phyloP scores from a whole-genome alignment of 306 rosid genomes.

The Glycine soja region DNA sequence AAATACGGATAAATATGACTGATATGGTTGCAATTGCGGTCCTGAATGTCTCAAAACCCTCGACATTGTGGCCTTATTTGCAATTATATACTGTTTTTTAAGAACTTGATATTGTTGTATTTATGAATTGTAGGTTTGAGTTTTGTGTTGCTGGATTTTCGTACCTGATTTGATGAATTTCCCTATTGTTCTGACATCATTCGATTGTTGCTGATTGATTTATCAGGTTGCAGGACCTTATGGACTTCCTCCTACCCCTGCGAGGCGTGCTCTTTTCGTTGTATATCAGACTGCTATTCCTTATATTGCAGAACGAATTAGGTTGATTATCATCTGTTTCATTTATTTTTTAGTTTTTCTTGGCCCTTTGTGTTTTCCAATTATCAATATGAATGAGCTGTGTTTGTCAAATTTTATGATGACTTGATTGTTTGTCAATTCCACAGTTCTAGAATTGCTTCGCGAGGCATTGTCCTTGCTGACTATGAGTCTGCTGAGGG shows the following conservation, averaged over 20 bases:
- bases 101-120: background rate
- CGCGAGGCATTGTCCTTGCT: conserved; percentile 76
- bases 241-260: conserved; percentile 95
- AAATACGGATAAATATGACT: background rate
- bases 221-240: conserved; percentile 83
- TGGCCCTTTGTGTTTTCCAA: background rate
- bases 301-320: conserved; percentile 88
- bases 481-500: conserved; percentile 75
- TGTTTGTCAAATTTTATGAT: conserved; percentile 32
- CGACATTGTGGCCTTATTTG: background rate
- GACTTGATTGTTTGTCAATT: conserved; percentile 40
- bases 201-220: conserved; percentile 37
- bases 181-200: background rate
- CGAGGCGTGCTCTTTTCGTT: conserved; percentile 88
- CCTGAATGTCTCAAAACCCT: background rate
- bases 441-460: conserved; percentile 83
- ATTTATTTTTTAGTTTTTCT: background rate
- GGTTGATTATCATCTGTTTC: conserved; percentile 50
- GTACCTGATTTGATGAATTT: background rate
- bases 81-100: background rate
- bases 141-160: background rate
- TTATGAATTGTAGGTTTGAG: conserved; percentile 9
- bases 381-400: conserved; percentile 34
- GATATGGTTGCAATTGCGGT: background rate
- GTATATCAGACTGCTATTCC: conserved; percentile 94